Evolutionary conservation across 225 moss, liverwort and hornwort species (phyloP), one percentile per base, ranked within the genome.

Genomic region (Ulota crispa): DNA sequence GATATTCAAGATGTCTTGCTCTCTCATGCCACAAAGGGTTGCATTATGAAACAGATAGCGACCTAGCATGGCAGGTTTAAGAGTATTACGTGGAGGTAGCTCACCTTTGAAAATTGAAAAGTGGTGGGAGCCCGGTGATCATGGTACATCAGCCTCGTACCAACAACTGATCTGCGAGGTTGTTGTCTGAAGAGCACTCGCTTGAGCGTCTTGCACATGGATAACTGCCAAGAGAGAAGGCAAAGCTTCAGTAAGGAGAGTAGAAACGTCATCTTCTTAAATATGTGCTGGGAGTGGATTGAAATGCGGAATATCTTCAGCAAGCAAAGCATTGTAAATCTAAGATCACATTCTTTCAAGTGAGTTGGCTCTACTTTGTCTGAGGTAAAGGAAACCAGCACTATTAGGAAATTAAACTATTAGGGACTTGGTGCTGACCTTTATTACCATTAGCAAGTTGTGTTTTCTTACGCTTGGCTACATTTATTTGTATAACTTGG

Each of bases 121-220:
- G 84, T 82, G 36, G 88, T 88, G 43, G 84, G 88, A 70, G 84
- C 88, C 7, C 69, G 80, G 43, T 86, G 86, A 5, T 90, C 88
- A 70, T 86, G 83, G 50, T 84, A 80, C 88, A 88, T 86, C 11
- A 88, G 70, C 70, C 81, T 80, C 20, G 90, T 73, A 0, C 86
- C 88, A 45, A 88, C 74, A 62, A 85, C 88, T 26, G 86, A 79
- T 65, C 88, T 77, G 13, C 88, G 90, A 73, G 86, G 79, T 70
- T 79, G 90, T 75, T 88, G 88, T 57, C 86, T 82, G 55, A 90
- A 90, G 54, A 90, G 82, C 70, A 90, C 88, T 26, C 90, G 90
- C 84, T 90, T 90, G 28, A 90, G 84, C 15, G 90, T 88, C 77
- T 90, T 86, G 86, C 90, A 90, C 64, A 90, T 84, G 54, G 90